These are phyloP conservation scores for Kalaharituber pfeilii DNA, from an alignment of 2,329 filamentous ascomycete species.

Conservation along the genomic window DNA sequence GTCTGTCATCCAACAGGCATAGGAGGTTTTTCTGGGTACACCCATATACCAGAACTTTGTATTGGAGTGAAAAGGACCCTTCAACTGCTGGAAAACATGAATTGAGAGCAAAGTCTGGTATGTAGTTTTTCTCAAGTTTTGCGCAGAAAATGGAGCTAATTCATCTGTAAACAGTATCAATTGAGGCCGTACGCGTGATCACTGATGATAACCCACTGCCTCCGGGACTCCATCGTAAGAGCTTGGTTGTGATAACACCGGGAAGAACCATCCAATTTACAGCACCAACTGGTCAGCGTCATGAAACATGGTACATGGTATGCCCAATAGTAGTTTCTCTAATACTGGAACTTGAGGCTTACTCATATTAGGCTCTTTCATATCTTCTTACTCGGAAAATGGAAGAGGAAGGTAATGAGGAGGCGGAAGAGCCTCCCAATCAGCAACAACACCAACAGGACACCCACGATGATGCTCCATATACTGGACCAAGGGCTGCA, in stretches of 20 bases:
- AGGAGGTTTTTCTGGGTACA: constrained; percentile 98
- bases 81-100: constrained; percentile 59
- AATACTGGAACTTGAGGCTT: neutral
- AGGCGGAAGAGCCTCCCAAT: constrained; percentile 27
- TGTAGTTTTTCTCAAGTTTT: neutral
- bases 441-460: constrained; percentile 6
- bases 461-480: constrained; percentile 10
- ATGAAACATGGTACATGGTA: constrained; percentile 92
- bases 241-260: constrained; percentile 73
- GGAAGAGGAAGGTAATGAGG: constrained; percentile 37
- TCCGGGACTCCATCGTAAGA: constrained; percentile 86
- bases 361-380: constrained; percentile 45
- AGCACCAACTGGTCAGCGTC: constrained; percentile 76
- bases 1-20: constrained; percentile 78
- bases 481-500: constrained; percentile 34
- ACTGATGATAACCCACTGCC: constrained; percentile 91
- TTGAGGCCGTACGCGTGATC: constrained; percentile 81
- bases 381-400: constrained; percentile 72
- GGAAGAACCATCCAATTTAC: constrained; percentile 86
- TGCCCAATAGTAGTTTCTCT: constrained; percentile 1
- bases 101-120: constrained; percentile 51
- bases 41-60: constrained; percentile 86
- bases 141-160: neutral
- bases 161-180: constrained; percentile 53
- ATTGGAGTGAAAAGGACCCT: constrained; percentile 90